Evolutionary conservation across 129 eudicot genomes (phyloP), one percentile per base, ranked within the genome.

Genomic region (Erigeron canadensis): DNA sequence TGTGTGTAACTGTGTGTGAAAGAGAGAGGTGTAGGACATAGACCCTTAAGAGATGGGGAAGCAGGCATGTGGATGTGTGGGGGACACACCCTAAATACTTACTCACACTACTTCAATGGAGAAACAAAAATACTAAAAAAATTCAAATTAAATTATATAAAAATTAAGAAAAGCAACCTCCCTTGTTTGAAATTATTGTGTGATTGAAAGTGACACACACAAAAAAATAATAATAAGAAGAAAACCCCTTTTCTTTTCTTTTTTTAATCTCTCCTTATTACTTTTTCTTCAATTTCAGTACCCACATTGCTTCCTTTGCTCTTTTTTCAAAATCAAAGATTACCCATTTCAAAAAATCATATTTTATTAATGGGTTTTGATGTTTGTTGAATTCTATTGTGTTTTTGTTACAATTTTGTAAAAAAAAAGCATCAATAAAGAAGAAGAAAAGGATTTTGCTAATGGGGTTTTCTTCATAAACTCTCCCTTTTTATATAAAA

Each of bases 61-160:
- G 84, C 75, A 78, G 95, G 91, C 95, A 85, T 83, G 91, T 88
- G 91, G 86, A 81, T 79, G 69, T 53, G 80, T 83, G 87, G 91
- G 95, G 96, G 85, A 76, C 90, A 80, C 90, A 21, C 79, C 74
- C 76, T 53, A 47, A 50, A 15, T 55, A 28, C 59, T 75, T 55
- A 46, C 46, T 50, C 41, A 63, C 18, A 58, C 69, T 63, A 48
- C 47, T 54, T 53, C 60, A 71, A 40, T 19, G 23, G 5, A 60
- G 56, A 67, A 69, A 46, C 34, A 69, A 44, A 67, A 10, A 67
- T 37, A 23, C 2, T 23, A 23, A 23, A 23, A 16, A 16, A n/a
- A n/a, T n/a, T 53, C n/a, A 53, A 53, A 53, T 53, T n/a, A 53
- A 53, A 53, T 23, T 23, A 23, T 23, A 23, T 23, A 1, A 23